Evolutionary conservation across 345 rosid species (phyloP).

Genomic region (Rhodomyrtus tomentosa): DNA sequence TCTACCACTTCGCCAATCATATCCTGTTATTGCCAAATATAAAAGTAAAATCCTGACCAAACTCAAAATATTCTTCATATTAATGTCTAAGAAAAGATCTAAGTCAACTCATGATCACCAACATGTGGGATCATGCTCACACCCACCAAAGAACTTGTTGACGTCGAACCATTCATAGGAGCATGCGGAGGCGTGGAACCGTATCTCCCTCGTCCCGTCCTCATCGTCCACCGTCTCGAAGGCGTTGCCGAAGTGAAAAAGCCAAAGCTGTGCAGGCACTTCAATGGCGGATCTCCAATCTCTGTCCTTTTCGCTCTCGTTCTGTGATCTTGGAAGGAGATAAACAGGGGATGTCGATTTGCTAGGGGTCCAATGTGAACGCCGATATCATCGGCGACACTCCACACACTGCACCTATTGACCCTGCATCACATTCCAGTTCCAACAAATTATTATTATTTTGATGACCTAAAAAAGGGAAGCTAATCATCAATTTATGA

Average conservation of each 20-base stretch:
- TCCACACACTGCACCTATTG: conserved; percentile 63
- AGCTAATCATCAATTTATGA: no score
- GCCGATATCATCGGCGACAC: conserved; percentile 88
- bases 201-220: conserved; percentile 36
- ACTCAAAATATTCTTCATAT: no score
- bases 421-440: conserved; percentile 28
- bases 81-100: no score
- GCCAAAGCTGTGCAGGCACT: conserved; percentile 67
- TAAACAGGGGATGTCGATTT: conserved; percentile 61
- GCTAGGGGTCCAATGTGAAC: conserved; percentile 68
- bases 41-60: no score
- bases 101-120: no score
- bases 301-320: conserved; percentile 8
- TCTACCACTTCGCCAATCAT: conserved; percentile 61
- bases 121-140: not conserved
- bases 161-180: conserved; percentile 89
- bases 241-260: conserved; percentile 68
- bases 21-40: conserved; percentile 23
- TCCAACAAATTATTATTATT: no score
- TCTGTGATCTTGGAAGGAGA: conserved; percentile 59
- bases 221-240: conserved; percentile 28
- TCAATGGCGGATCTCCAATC: conserved; percentile 76
- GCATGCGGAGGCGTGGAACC: conserved; percentile 51
- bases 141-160: conserved; percentile 57
- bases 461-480: no score